A percentile compares a stretch with the other conserved stretches of the same genome.
Evolutionary conservation across 169 alveolate species (phyloP).

Genomic region (Babesia ovata): DNA sequence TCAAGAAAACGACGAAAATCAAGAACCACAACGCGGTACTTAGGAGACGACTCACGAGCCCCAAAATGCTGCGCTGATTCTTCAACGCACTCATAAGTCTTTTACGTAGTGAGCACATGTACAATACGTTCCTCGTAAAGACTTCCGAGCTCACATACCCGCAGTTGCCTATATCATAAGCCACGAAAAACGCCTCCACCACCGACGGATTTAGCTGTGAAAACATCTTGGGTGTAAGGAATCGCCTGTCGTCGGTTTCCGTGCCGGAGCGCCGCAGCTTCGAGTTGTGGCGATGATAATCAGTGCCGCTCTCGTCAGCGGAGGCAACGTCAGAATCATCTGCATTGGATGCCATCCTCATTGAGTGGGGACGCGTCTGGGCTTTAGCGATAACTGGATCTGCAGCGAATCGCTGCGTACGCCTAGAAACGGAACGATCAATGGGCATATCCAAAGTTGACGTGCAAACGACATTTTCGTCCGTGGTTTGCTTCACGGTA

Average conservation of each 20-base stretch:
- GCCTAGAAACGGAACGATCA: neutral
- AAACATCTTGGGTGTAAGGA: conserved; percentile 45
- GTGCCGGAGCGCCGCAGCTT: neutral
- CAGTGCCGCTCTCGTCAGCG: neutral
- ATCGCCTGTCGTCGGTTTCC: conserved; percentile 33
- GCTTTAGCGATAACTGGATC: neutral
- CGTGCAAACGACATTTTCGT: neutral
- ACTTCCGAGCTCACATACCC: conserved; percentile 35
- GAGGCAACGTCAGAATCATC: conserved; percentile 4
- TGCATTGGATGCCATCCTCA: neutral
- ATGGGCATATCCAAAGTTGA: neutral
- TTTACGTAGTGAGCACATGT: conserved; percentile 60
- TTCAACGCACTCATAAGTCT: conserved; percentile 56
- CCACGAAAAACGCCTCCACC: conserved; percentile 45
- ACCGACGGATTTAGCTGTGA: conserved; percentile 30
- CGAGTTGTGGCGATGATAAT: neutral
- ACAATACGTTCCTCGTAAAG: conserved; percentile 28
- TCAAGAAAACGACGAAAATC: conserved; percentile 39
- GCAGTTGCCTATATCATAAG: conserved; percentile 53
- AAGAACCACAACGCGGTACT: conserved; percentile 66
- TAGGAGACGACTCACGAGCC: conserved; percentile 53
- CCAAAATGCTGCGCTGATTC: conserved; percentile 67
- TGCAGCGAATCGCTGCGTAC: neutral
- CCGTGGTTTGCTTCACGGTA: neutral
- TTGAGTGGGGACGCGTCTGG: neutral